Evolutionary conservation across 495 filamentous ascomycete genomes (phyloP).

Genomic region (Aspergillus sparsus): DNA sequence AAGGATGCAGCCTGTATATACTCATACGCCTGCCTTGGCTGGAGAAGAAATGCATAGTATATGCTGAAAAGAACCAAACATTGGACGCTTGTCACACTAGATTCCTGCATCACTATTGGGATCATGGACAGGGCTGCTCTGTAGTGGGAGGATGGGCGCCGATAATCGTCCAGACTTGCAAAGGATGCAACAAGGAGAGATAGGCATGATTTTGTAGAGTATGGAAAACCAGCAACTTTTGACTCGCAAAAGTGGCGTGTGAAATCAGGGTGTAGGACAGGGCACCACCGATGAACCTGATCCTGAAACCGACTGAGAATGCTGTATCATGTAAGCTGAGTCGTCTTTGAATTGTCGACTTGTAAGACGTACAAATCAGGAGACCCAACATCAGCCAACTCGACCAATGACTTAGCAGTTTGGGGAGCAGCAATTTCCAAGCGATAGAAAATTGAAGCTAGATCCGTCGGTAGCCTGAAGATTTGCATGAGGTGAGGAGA

Average conservation of each 20-base stretch:
- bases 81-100: slow-evolving; percentile 9
- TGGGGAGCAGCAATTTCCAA: background rate
- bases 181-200: slow-evolving; percentile 3
- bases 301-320: background rate
- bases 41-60: background rate
- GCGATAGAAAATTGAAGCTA: slow-evolving; percentile 1
- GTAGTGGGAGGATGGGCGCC: background rate
- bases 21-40: background rate
- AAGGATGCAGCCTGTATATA: slow-evolving; percentile 4
- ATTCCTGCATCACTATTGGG: slow-evolving; percentile 2
- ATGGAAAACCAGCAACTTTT: background rate
- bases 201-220: slow-evolving; percentile 6
- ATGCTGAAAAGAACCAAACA: slow-evolving; percentile 12
- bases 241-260: slow-evolving; percentile 1
- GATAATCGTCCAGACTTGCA: background rate
- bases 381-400: background rate
- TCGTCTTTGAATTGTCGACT: too few relatives aligned
- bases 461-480: background rate
- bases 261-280: slow-evolving; percentile 3
- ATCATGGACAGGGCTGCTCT: slow-evolving; percentile 5
- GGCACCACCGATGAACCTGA: slow-evolving; percentile 8
- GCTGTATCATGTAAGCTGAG: background rate
- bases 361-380: background rate
- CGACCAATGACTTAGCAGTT: background rate
- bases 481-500: slow-evolving; percentile 10